phyloP scores from a whole-genome alignment of 208 protist species.

The Trypanosoma cruzi region DNA sequence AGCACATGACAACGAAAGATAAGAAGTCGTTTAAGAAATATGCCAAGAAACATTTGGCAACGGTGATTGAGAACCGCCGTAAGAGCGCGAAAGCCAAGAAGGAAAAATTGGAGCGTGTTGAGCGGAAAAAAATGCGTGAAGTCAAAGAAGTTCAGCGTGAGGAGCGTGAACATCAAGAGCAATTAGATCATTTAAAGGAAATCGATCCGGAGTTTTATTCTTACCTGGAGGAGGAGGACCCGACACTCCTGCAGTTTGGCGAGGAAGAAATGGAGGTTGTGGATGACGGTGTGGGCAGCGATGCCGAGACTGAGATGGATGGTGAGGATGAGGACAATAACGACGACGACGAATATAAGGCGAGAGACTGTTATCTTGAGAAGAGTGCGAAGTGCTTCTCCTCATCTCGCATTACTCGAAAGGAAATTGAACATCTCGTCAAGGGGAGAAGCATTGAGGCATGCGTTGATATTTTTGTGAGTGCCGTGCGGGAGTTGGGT shows the following conservation, averaged over 20 bases:
- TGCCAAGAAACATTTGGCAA: conserved; percentile 90
- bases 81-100: conserved; percentile 89
- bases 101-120: conserved; percentile 85
- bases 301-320: conserved; percentile 81
- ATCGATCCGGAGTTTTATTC: conserved; percentile 91
- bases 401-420: conserved; percentile 43
- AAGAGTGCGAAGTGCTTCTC: conserved; percentile 9
- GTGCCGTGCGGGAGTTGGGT: conserved; percentile 77
- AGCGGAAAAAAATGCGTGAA: conserved; percentile 77
- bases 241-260: conserved; percentile 85
- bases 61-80: conserved; percentile 87
- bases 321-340: conserved; percentile 59
- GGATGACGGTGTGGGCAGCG: conserved; percentile 64
- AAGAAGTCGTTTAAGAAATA: conserved; percentile 94
- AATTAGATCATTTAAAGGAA: conserved; percentile 88
- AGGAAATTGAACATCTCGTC: conserved; percentile 58
- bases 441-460: conserved; percentile 42
- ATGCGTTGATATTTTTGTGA: conserved; percentile 80
- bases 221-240: conserved; percentile 91
- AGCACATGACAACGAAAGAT: conserved; percentile 71
- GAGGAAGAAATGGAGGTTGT: conserved; percentile 79
- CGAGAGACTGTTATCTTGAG: conserved; percentile 12
- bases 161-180: conserved; percentile 88
- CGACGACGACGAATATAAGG: conserved; percentile 31
- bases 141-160: conserved; percentile 62